Evolutionary conservation across 306 rosid genomes (phyloP), one percentile per base, ranked within the genome.

Genomic region (Calophaca sinica): DNA sequence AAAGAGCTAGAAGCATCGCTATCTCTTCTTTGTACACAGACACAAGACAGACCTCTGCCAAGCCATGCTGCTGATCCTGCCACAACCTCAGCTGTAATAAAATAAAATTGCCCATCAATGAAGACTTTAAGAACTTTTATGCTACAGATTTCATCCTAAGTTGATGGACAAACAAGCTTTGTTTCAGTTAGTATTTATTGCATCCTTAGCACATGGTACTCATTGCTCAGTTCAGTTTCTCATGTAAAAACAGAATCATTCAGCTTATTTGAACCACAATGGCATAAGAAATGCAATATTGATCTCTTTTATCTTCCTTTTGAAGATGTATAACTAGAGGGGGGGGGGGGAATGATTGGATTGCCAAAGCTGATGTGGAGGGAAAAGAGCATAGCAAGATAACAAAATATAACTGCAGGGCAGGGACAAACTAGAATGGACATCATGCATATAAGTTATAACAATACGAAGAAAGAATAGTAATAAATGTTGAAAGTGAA

Each of bases 1-100:
- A 94, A 90, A 46, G 94, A 82, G 73, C 74, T 69, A 69, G 88
- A 92, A 7, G 90, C 89, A 85, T 91, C 96, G 5, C 89, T 88
- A 68, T 94, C 98, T 79, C 96, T 94, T 77, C 96, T 86, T 84
- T 91, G 84, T 33, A 51, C 84, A 81, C 84, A 94, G 58, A 94
- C 98, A 79, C 98, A 94, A 84, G 98, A 94, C 82, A 94, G 94
- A 51, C 98, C 96, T 83, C 90, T 85, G 65, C 98, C 98, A 52
- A 94, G 97, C 98, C 98, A 94, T 75, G 98, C 97, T 48, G 96
- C 87, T 48, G 98, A 94, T 76, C 96, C 97, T 70, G 96, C 97
- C 77, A 91, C 97, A 84, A 88, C 88, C 91, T 94, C 98, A 66
- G 96, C 98, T 94, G 90, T 52, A 87, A 80, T 79, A 60, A 75